Conservation (phyloP, 169 alveolate genomes). For the Amoebophrya sp. region DNA sequence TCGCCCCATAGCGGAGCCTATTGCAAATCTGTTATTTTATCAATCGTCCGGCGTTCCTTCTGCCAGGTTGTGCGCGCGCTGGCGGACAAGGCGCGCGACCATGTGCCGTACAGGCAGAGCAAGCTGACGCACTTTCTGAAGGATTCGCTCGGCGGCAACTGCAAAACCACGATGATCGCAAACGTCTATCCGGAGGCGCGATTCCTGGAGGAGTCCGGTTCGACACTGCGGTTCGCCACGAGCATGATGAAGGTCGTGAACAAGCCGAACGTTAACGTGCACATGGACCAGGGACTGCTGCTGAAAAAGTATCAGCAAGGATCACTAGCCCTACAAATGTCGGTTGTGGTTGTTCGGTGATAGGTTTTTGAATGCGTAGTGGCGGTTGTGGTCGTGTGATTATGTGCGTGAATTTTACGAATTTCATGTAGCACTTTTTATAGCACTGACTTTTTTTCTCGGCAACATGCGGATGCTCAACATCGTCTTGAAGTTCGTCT, state of each 20-base stretch:
- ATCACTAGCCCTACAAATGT: too few species aligned
- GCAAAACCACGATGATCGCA: slow-evolving; percentile 71
- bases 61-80: slow-evolving; percentile 61
- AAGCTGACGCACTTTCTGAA: slow-evolving; percentile 68
- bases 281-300: slow-evolving; percentile 52
- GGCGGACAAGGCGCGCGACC: slow-evolving; percentile 59
- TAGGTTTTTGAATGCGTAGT: too few species aligned
- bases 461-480: too few species aligned
- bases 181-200: slow-evolving; percentile 72
- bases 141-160: slow-evolving; percentile 69
- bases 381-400: too few species aligned
- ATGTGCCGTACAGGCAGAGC: slow-evolving; percentile 70
- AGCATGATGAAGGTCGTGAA: slow-evolving; percentile 72
- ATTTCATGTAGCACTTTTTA: too few species aligned
- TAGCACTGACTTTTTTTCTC: too few species aligned
- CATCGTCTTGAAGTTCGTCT: too few species aligned
- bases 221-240: slow-evolving; percentile 72
- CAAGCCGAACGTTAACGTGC: slow-evolving; percentile 29
- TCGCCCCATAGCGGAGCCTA: too few species aligned
- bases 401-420: too few species aligned
- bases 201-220: slow-evolving; percentile 57
- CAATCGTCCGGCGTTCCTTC: too few species aligned
- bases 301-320: slow-evolving; percentile 20
- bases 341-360: too few species aligned
- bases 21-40: too few species aligned